phyloP scores from a whole-genome alignment of 768 basidiomycete genomes.

The Sutorius australiensis region DNA sequence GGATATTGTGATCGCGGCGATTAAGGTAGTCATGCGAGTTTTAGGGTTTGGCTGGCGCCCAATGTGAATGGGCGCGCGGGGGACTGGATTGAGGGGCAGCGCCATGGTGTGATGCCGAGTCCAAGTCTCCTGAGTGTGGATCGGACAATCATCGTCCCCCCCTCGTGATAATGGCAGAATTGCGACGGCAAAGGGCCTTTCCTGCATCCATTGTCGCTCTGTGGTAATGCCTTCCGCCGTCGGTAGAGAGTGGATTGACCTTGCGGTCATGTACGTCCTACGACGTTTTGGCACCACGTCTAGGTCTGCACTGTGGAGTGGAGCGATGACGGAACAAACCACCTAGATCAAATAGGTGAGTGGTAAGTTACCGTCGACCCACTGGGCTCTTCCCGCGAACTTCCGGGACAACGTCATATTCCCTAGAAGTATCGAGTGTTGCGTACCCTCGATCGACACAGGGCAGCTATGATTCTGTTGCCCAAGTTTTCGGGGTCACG shows the following conservation, averaged over 20 bases:
- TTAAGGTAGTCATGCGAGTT: not conserved
- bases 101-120: not conserved
- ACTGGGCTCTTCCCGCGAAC: not conserved
- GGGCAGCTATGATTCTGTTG: not conserved
- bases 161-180: not conserved
- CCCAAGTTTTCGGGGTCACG: not conserved
- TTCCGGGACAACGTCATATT: not conserved
- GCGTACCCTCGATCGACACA: not conserved
- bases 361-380: not conserved
- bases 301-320: slow-evolving; percentile 2
- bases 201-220: not conserved
- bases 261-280: not conserved
- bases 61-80: not conserved
- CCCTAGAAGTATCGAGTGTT: not conserved
- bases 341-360: not conserved
- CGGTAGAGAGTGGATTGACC: slow-evolving; percentile 8
- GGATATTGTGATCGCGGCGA: not conserved
- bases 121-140: not conserved
- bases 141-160: slow-evolving; percentile 3
- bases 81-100: not conserved
- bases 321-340: not conserved
- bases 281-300: not conserved
- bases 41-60: not conserved
- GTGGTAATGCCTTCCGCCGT: slow-evolving; percentile 1
- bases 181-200: not conserved